phyloP scores from a whole-genome alignment of 345 rosid species.

The Microcos paniculata region DNA sequence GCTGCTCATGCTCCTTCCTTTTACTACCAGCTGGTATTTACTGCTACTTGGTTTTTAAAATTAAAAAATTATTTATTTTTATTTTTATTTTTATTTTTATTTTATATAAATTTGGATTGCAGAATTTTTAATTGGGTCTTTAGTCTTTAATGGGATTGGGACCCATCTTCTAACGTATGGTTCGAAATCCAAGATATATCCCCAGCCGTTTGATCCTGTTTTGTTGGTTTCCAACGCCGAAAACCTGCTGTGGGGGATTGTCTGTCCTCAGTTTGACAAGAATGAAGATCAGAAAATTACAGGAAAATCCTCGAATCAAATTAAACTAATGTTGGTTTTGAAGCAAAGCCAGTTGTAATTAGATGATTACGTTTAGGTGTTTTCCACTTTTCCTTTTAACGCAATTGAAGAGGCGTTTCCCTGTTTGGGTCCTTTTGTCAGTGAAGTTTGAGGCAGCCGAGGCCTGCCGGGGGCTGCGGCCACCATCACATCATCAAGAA shows the following conservation, averaged over 20 bases:
- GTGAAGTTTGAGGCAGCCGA: background rate
- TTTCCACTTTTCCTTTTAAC: too few species aligned
- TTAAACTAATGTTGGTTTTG: too few species aligned
- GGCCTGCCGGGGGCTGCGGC: background rate
- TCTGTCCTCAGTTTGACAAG: background rate
- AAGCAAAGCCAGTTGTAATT: background rate
- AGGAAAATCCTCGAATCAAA: background rate
- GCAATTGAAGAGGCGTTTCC: background rate
- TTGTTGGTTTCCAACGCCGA: conserved; percentile 16
- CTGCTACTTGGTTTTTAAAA: background rate
- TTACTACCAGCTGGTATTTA: background rate
- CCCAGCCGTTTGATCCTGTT: conserved; percentile 29
- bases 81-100: too few species aligned
- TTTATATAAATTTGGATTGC: too few species aligned
- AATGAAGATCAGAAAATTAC: background rate
- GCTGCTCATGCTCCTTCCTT: conserved; percentile 23
- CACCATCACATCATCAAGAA: background rate
- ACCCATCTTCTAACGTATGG: background rate
- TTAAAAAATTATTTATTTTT: background rate
- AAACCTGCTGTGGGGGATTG: background rate
- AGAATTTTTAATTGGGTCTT: background rate
- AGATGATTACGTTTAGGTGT: too few species aligned
- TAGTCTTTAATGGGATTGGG: conserved; percentile 2
- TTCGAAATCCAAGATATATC: background rate
- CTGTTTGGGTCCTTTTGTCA: background rate